phyloP scores from a whole-genome alignment of 495 filamentous ascomycete species.

The Bombardia bombarda region DNA sequence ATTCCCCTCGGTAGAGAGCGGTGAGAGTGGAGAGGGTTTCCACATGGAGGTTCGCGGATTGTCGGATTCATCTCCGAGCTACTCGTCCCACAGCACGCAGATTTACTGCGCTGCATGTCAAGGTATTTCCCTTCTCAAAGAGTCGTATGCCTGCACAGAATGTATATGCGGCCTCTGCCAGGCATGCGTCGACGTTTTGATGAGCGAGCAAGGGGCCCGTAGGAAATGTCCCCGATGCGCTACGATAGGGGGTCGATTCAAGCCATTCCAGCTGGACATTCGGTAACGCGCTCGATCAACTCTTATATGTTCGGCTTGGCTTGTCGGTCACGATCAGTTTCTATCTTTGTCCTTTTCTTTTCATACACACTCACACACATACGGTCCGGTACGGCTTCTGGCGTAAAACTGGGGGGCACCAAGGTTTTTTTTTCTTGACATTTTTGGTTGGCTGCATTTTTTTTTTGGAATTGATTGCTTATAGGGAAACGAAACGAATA shows the following conservation, averaged over 20 bases:
- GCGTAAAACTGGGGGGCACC: background rate
- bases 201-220: conserved; percentile 51
- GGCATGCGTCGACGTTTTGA: conserved; percentile 74
- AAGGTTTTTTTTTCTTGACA: background rate
- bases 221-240: conserved; percentile 59
- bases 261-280: conserved; percentile 59
- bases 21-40: conserved; percentile 56
- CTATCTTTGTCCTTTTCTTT: background rate
- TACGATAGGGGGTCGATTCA: conserved; percentile 59
- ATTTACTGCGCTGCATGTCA: conserved; percentile 85
- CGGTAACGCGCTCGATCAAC: conserved; percentile 26
- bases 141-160: conserved; percentile 87
- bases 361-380: too few relatives aligned
- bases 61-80: conserved; percentile 48
- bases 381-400: background rate
- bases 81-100: conserved; percentile 56
- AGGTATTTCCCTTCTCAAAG: conserved; percentile 59
- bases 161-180: conserved; percentile 88
- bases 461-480: background rate
- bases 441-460: background rate
- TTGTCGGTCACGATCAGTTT: background rate
- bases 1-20: conserved; percentile 76
- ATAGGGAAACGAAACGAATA: background rate
- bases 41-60: conserved; percentile 48
- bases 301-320: background rate